These are phyloP conservation scores for Solioccasus polychromus DNA, from an alignment of 768 basidiomycete genomes.

Conservation along the genomic window DNA sequence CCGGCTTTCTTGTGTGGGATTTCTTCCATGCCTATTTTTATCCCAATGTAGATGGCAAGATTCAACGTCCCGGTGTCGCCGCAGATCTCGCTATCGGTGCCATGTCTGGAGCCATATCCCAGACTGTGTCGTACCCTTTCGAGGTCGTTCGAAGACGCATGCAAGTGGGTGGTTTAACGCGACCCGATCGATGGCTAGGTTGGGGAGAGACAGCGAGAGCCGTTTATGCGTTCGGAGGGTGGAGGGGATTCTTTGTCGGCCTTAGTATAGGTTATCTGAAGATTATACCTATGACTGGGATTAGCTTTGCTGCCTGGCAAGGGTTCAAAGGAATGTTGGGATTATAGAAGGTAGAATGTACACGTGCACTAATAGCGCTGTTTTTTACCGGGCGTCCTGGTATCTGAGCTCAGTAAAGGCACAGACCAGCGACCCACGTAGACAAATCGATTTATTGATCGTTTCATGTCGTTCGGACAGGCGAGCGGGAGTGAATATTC, in stretches of 20 bases:
- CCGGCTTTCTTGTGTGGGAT: conserved; percentile 92
- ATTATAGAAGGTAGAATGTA: conserved; percentile 21
- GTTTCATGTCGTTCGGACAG: conserved; percentile 1
- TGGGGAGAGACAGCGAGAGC: conserved; percentile 72
- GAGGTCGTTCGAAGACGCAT: conserved; percentile 89
- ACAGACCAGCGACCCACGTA: not conserved
- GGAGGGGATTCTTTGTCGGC: conserved; percentile 89
- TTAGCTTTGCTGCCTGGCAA: conserved; percentile 92
- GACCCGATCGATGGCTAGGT: conserved; percentile 71
- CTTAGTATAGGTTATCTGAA: conserved; percentile 91
- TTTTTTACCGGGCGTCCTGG: not conserved
- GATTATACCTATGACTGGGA: conserved; percentile 93
- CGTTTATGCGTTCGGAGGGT: conserved; percentile 69
- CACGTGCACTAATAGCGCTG: not conserved
- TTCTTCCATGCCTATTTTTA: conserved; percentile 61
- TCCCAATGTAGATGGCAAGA: conserved; percentile 42
- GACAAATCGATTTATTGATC: not conserved
- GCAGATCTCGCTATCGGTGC: conserved; percentile 84
- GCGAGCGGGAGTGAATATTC: too few species aligned
- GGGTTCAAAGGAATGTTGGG: conserved; percentile 28
- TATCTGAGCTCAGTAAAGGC: not conserved
- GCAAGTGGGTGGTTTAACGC: conserved; percentile 89
- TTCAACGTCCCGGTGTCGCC: conserved; percentile 38
- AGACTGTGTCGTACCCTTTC: conserved; percentile 92
- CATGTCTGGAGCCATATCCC: conserved; percentile 77